Evolutionary conservation across 371 early-diverging fungal species (phyloP).

Genomic region (Mucor plumbeus): DNA sequence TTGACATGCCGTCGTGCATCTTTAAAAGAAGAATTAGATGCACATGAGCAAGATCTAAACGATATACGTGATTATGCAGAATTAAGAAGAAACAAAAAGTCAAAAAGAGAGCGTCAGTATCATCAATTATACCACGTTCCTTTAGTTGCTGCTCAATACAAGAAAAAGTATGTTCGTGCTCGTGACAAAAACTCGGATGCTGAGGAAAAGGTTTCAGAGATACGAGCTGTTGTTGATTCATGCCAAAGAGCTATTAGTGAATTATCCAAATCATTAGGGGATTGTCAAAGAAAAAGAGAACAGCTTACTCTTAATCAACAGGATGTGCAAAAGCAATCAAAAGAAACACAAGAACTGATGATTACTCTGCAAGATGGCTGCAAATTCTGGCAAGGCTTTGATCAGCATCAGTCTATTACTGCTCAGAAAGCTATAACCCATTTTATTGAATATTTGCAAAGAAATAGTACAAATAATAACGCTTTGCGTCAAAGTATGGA

Average conservation of each 20-base stretch:
- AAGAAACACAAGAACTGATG: conserved; percentile 11
- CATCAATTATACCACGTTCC: conserved; percentile 37
- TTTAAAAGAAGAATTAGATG: conserved; percentile 20
- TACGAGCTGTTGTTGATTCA: conserved; percentile 24
- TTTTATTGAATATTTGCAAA: conserved; percentile 25
- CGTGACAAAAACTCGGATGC: conserved; percentile 41
- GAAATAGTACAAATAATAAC: neutral
- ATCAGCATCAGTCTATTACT: conserved; percentile 17
- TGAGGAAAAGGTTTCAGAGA: conserved; percentile 35
- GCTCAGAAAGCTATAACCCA: conserved; percentile 11
- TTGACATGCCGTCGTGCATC: conserved; percentile 11
- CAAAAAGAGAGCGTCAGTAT: conserved; percentile 38
- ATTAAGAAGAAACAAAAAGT: conserved; percentile 34
- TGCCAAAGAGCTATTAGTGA: conserved; percentile 29
- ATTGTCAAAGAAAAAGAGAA: conserved; percentile 21
- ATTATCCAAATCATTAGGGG: conserved; percentile 12
- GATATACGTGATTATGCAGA: conserved; percentile 33
- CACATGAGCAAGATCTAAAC: conserved; percentile 23
- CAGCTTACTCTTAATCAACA: conserved; percentile 13
- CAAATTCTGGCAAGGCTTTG: conserved; percentile 28
- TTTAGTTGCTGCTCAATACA: conserved; percentile 28
- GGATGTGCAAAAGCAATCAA: conserved; percentile 8
- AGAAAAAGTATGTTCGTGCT: conserved; percentile 42
- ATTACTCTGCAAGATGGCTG: conserved; percentile 22
- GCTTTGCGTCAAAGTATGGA: conserved; percentile 5